phyloP scores from a whole-genome alignment of 2,329 filamentous ascomycete species.

The Nectriaceae sp. region DNA sequence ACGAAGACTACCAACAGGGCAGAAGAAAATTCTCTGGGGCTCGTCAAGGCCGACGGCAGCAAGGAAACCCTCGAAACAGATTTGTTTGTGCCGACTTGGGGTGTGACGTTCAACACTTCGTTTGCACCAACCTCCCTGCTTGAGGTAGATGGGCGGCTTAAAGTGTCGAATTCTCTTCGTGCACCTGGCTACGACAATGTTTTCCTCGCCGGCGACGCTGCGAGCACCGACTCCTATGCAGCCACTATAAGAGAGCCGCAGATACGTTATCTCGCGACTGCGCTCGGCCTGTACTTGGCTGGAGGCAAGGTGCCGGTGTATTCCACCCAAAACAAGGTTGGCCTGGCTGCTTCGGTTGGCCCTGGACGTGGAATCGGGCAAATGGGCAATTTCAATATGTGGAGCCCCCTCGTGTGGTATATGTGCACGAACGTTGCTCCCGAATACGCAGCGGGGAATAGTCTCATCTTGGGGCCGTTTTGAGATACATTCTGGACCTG shows the following conservation, averaged over 20 bases:
- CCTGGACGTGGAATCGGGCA: conserved; percentile 5
- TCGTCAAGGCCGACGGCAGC: neutral
- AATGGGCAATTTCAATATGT: conserved; percentile 5
- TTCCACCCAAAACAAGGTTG: too few species aligned
- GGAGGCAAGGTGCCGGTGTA: too few species aligned
- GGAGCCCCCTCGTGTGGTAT: conserved; percentile 5
- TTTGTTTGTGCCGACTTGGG: conserved; percentile 7
- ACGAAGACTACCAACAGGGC: too few species aligned
- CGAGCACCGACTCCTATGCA: conserved; percentile 54
- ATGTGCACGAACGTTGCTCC: too few species aligned
- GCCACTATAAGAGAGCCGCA: too few species aligned
- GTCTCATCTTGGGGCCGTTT: too few species aligned
- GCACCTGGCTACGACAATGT: conserved; percentile 1
- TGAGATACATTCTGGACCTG: too few species aligned
- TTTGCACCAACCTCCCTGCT: conserved; percentile 5
- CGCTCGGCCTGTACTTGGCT: too few species aligned
- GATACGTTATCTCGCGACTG: too few species aligned
- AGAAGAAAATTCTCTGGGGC: too few species aligned
- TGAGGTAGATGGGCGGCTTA: conserved; percentile 1
- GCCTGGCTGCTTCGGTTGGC: too few species aligned
- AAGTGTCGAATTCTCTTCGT: conserved; percentile 1
- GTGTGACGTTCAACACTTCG: conserved; percentile 5
- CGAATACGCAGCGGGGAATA: too few species aligned
- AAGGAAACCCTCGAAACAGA: conserved; percentile 3
- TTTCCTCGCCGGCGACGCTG: conserved; percentile 52